These are phyloP conservation scores for Gossypium gossypioides DNA, from an alignment of 441 rosid genomes.

Conservation along the genomic window DNA sequence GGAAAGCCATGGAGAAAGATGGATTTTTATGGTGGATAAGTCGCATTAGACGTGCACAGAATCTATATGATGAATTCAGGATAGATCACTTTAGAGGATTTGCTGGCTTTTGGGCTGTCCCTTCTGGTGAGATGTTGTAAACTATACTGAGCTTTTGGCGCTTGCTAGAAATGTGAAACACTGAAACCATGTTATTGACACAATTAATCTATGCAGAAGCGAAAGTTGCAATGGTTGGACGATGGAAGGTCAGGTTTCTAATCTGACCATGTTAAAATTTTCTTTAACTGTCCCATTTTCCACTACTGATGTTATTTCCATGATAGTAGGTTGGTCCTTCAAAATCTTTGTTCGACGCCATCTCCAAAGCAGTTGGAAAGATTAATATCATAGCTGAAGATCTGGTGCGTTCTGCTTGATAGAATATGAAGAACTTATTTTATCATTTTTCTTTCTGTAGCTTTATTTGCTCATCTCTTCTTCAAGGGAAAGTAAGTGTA, in stretches of 20 bases:
- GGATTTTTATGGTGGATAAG: slow-evolving; percentile 84
- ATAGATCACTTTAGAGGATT: slow-evolving; percentile 97
- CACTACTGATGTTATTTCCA: slow-evolving; percentile 23
- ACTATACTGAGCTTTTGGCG: slow-evolving; percentile 2
- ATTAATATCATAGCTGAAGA: slow-evolving; percentile 85
- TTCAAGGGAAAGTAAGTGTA: background rate
- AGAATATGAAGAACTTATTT: slow-evolving; percentile 2
- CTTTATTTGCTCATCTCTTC: background rate
- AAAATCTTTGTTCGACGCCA: slow-evolving; percentile 75
- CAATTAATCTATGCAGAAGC: slow-evolving; percentile 54
- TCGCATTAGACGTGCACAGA: slow-evolving; percentile 60
- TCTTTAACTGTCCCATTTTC: slow-evolving; percentile 16
- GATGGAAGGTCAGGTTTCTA: slow-evolving; percentile 62
- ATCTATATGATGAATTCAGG: slow-evolving; percentile 79
- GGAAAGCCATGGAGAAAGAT: slow-evolving; percentile 86
- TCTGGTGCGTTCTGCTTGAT: slow-evolving; percentile 48
- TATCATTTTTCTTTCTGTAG: background rate
- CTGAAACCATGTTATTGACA: background rate
- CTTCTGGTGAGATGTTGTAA: slow-evolving; percentile 56
- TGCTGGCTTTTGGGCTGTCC: slow-evolving; percentile 94
- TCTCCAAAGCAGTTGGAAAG: slow-evolving; percentile 56
- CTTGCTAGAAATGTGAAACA: slow-evolving; percentile 5
- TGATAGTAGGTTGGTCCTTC: slow-evolving; percentile 91
- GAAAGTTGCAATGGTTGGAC: slow-evolving; percentile 66
- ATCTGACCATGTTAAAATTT: slow-evolving; percentile 16